Evolutionary conservation across 2,329 filamentous ascomycete species (phyloP).

Genomic region (Geoglossum cookeanum): DNA sequence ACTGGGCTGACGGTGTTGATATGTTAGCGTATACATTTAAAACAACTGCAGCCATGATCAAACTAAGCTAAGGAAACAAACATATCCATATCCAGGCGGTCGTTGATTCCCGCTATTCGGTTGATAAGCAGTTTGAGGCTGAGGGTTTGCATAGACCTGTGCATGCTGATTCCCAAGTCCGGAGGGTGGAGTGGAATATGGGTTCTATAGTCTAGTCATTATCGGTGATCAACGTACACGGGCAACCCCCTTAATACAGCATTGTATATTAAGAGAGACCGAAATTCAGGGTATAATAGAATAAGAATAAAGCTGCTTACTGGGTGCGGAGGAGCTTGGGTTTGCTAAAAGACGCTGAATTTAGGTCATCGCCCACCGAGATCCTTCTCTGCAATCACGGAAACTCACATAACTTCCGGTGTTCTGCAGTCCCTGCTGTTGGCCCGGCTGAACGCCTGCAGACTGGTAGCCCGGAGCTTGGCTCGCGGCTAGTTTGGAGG

Average conservation of each 20-base stretch:
- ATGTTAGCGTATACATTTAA: not conserved
- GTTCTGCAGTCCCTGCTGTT: not conserved
- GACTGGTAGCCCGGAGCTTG: not conserved
- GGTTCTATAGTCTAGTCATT: conserved; percentile 1
- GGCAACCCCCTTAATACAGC: not conserved
- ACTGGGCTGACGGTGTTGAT: not conserved
- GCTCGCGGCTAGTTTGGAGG: conserved; percentile 5
- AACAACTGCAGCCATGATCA: not conserved
- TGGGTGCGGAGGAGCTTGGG: conserved; percentile 2
- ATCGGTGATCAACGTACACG: not conserved
- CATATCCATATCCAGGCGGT: not conserved
- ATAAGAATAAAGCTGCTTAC: not conserved
- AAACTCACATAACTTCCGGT: conserved; percentile 2
- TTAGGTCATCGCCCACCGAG: not conserved
- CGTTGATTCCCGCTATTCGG: not conserved
- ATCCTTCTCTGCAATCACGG: not conserved
- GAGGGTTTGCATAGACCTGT: not conserved
- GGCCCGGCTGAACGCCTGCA: not conserved
- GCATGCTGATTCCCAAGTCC: not conserved
- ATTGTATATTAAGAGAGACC: not conserved
- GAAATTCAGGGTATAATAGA: not conserved
- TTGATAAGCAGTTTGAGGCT: not conserved
- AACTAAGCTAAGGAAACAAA: not conserved
- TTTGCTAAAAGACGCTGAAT: not conserved
- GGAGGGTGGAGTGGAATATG: not conserved